phyloP scores from a whole-genome alignment of 31 red algal species.

The Odonthalia washingtoniensis region DNA sequence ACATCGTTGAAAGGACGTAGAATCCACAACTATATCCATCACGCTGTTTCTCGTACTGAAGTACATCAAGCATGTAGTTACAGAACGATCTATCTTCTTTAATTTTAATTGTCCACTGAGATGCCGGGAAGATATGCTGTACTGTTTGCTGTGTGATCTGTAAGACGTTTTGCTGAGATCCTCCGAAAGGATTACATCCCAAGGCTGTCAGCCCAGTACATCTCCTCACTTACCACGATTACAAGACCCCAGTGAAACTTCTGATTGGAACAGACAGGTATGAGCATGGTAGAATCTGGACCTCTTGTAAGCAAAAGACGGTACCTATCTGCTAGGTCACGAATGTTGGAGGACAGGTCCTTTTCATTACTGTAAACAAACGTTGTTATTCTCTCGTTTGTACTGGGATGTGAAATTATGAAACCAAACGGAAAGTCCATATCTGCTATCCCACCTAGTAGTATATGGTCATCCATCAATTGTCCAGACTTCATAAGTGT shows the following conservation, averaged over 20 bases:
- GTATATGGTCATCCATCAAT: background rate
- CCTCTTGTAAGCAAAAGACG: background rate
- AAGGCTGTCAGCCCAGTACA: conserved; percentile 23
- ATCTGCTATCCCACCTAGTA: background rate
- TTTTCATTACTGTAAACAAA: background rate
- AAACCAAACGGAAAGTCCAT: background rate
- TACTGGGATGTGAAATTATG: background rate
- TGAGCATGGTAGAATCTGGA: background rate
- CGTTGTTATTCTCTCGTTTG: background rate
- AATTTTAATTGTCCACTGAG: background rate
- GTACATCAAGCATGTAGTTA: conserved; percentile 48
- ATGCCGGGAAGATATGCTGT: background rate
- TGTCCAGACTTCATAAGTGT: background rate
- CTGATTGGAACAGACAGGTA: background rate
- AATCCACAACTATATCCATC: conserved; percentile 49
- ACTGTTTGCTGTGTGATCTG: background rate
- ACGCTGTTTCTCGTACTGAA: conserved; percentile 35
- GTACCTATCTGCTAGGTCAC: background rate
- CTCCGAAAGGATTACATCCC: background rate
- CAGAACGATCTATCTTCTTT: background rate
- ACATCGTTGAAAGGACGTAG: conserved; percentile 38
- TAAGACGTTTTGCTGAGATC: background rate
- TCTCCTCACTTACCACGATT: background rate
- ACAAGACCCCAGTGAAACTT: conserved; percentile 4
- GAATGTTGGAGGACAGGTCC: background rate